Base-by-base conservation (phyloP, 495 filamentous ascomycete genomes). In the Pseudomonodictys pantanalensis region DNA sequence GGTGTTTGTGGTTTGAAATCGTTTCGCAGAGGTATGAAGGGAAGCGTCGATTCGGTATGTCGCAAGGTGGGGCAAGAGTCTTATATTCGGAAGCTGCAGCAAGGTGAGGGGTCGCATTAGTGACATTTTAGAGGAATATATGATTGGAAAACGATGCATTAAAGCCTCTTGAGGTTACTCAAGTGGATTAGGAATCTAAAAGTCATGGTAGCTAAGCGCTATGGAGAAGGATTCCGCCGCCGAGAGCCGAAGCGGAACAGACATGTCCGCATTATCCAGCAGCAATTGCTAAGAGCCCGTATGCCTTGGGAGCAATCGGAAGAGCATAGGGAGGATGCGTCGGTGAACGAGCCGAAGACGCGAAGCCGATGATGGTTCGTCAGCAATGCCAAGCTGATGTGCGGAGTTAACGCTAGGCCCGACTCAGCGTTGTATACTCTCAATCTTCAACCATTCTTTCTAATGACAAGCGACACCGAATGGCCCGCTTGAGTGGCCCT, bases 21-120 rank as follows among this genome's bases (percentile, higher is more conserved):
- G 54, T 44, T 20, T 57, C 24, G 61, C 24, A 5, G 67, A 51
- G 12, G 63, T 28, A 52, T 63, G 60, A 9, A 56, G 17, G 2
- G 23, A 35, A n/a, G 52, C 45, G 15, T 30, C 43, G 26, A n/a
- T n/a, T 10, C 4, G 38, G 8, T 10, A 29, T 22, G 22, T 41
- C 12, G 38, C 23, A 18, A 33, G 10, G 32, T 42, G 45, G 15
- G 47, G 46, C 0, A 63, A 33, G 35, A n/a, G 49, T 30, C 23
- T 43, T 5, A 43, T 46, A 6, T 12, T 52, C 1, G 24, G 44
- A 11, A 56, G 39, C 26, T 33, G 59, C 26, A 51, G 7, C 5
- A 8, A 38, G 8, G 45, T 35, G 30, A 52, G 28, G 8, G 22
- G 51, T 1, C 32, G 52, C 17, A 55, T 25, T 22, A 32, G 15